Evolutionary conservation across 2,329 filamentous ascomycete species (phyloP), one percentile per base, ranked within the genome.

Genomic region (Immersiporthe knoxdaviesiana): DNA sequence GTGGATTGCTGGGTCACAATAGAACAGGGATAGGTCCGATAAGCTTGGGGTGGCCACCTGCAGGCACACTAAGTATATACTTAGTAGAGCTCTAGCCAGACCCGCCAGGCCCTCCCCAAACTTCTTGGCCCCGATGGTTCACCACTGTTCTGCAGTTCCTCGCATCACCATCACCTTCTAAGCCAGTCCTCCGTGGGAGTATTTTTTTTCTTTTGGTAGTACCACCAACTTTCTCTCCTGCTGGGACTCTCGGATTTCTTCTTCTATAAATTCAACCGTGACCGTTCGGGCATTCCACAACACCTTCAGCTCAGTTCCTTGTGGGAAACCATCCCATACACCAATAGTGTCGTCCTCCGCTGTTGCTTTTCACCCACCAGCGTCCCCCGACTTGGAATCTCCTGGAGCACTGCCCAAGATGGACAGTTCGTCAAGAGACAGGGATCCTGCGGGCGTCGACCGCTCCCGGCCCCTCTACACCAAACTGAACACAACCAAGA

Each of bases 401-500:
- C 35, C 2, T n/a, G n/a, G 35, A 62, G 12, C 5, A 41, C 14
- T 30, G 30, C 47, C 47, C 24, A 70, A 27, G 35, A 66, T 47
- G 65, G 69, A 56, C 58, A 52, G 32, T 30, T 14, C 61, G n/a
- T 64, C 69, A 56, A 61, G 58, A 58, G 65, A 60, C 58, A 62
- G 39, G 59, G 78, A 80, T 70, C 75, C 75, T 21, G 76, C 78
- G 35, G 78, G 78, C n/a, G 77, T 79, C 68, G 74, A 78, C 62
- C 77, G 84, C 72, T 82, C 83, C 61, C 79, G 80, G 56, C 84
- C 84, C 67, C 81, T 87, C 72, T 79, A 79, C 73, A 81, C 82
- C 70, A 79, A 82, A 69, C 81, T 83, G 35, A 81, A 84, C 66
- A 77, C 75, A 44, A 75, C 76, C 73, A 80, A 80, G 75, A 97